Evolutionary conservation across 2,329 filamentous ascomycete genomes (phyloP).

Genomic region (Shiraia sp.): DNA sequence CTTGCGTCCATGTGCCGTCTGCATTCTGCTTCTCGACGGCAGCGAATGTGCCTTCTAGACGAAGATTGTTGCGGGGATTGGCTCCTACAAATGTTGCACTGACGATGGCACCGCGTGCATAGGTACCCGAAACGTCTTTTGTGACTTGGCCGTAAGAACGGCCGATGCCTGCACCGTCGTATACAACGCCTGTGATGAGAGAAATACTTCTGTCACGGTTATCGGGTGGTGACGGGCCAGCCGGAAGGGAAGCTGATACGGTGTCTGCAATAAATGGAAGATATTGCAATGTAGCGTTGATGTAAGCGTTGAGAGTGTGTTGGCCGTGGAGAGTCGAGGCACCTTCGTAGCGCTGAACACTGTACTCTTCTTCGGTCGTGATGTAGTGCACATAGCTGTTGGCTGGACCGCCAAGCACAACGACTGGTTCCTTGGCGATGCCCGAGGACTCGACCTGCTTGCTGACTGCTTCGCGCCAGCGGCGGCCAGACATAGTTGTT

Average conservation of each 20-base stretch:
- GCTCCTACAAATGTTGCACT: constrained; percentile 77
- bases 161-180: constrained; percentile 68
- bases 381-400: constrained; percentile 91
- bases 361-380: constrained; percentile 77
- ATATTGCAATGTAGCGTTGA: constrained; percentile 78
- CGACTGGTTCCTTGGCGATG: constrained; percentile 51
- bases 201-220: constrained; percentile 75
- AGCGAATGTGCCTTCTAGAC: constrained; percentile 75
- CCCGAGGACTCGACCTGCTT: constrained; percentile 26
- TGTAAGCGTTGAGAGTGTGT: constrained; percentile 81
- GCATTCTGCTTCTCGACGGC: constrained; percentile 68
- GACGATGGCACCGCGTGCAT: constrained; percentile 64
- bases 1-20: constrained; percentile 62
- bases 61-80: constrained; percentile 87
- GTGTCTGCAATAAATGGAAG: constrained; percentile 65
- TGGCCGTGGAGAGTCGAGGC: constrained; percentile 87
- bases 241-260: constrained; percentile 35
- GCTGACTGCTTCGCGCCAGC: constrained; percentile 68
- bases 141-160: constrained; percentile 72
- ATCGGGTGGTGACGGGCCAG: constrained; percentile 72
- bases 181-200: constrained; percentile 80
- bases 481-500: constrained; percentile 87
- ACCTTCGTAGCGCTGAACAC: constrained; percentile 89
- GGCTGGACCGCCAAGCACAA: constrained; percentile 84
- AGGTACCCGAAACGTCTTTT: constrained; percentile 58